Conservation (phyloP, 2,329 filamentous ascomycete species). For the Pseudocercospora crystallina region DNA sequence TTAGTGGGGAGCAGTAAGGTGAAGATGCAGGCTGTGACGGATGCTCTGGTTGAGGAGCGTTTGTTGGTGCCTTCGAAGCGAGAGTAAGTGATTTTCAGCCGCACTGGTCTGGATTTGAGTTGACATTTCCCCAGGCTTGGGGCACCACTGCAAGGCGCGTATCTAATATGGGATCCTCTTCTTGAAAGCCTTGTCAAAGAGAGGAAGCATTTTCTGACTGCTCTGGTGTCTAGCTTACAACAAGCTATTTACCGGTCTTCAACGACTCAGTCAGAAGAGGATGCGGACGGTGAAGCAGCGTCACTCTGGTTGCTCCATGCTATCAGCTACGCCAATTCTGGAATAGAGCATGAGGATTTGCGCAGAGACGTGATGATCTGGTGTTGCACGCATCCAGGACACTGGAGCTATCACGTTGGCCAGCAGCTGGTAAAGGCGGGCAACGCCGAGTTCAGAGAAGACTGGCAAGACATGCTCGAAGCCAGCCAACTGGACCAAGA, state of each 20-base stretch:
- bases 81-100: slow-evolving; percentile 24
- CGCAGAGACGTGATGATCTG: slow-evolving; percentile 23
- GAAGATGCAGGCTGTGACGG: slow-evolving; percentile 21
- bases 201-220: slow-evolving; percentile 37
- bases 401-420: slow-evolving; percentile 41
- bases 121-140: slow-evolving; percentile 28
- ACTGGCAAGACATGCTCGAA: slow-evolving; percentile 37
- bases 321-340: slow-evolving; percentile 33
- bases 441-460: slow-evolving; percentile 24
- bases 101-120: not conserved
- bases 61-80: slow-evolving; percentile 39
- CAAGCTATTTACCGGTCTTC: slow-evolving; percentile 27
- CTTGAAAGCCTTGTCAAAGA: slow-evolving; percentile 38
- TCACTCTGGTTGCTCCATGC: slow-evolving; percentile 54
- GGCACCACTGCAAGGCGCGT: slow-evolving; percentile 43
- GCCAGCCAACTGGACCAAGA: slow-evolving; percentile 28
- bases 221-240: slow-evolving; percentile 42
- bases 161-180: slow-evolving; percentile 45
- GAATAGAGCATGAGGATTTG: slow-evolving; percentile 10
- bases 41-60: slow-evolving; percentile 37
- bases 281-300: slow-evolving; percentile 41
- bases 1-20: slow-evolving; percentile 12
- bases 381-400: slow-evolving; percentile 40
- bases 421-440: slow-evolving; percentile 31
- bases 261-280: slow-evolving; percentile 23